phyloP scores from a whole-genome alignment of 148 eudicot species.

The Salicornia ramosissima region DNA sequence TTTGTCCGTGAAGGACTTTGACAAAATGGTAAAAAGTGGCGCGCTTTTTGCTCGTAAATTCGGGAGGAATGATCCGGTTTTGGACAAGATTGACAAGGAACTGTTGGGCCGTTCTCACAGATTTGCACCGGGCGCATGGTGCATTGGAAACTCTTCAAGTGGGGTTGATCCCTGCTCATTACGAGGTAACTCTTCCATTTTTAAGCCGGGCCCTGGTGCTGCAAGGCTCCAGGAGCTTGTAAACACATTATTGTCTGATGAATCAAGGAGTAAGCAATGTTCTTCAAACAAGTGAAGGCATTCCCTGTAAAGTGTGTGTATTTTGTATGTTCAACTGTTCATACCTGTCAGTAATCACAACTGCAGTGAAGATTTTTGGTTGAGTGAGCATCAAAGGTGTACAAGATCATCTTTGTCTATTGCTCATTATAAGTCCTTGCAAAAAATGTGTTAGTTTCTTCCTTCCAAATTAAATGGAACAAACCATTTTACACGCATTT shows the following conservation, averaged over 20 bases:
- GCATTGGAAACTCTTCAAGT: slow-evolving; percentile 49
- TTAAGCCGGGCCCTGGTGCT: slow-evolving; percentile 73
- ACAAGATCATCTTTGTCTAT: neutral
- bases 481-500: no score
- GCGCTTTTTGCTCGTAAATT: slow-evolving; percentile 88
- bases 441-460: no score
- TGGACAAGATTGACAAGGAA: slow-evolving; percentile 77
- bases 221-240: slow-evolving; percentile 54
- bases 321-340: neutral
- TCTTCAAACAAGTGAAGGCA: slow-evolving; percentile 21
- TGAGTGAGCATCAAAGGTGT: slow-evolving; percentile 12
- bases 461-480: no score
- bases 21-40: slow-evolving; percentile 81
- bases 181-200: slow-evolving; percentile 64
- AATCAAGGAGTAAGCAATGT: slow-evolving; percentile 65
- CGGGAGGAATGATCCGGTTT: slow-evolving; percentile 55
- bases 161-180: slow-evolving; percentile 66
- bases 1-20: slow-evolving; percentile 64
- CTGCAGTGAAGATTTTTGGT: slow-evolving; percentile 3
- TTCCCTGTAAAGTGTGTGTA: slow-evolving; percentile 11
- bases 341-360: neutral
- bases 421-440: neutral
- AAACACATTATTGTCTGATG: slow-evolving; percentile 50
- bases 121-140: slow-evolving; percentile 93
- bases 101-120: slow-evolving; percentile 61